These are phyloP conservation scores for Melianthus villosus DNA, from an alignment of 441 rosid species.

Conservation along the genomic window DNA sequence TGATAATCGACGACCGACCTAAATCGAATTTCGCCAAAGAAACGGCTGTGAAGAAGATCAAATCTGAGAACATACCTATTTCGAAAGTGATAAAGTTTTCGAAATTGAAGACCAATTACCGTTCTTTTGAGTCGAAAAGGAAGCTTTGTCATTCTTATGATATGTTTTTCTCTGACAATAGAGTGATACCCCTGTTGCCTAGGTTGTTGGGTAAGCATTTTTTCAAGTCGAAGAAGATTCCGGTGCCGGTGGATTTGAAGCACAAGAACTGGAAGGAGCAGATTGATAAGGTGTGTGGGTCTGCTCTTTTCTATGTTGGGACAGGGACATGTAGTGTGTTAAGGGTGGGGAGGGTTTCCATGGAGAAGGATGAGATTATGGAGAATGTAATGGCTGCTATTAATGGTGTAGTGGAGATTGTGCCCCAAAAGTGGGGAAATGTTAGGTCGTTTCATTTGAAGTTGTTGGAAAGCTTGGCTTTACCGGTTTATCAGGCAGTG, in stretches of 20 bases:
- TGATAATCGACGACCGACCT: constrained; percentile 68
- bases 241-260: constrained; percentile 47
- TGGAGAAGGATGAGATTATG: constrained; percentile 30
- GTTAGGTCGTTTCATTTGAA: constrained; percentile 77
- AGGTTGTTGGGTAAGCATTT: constrained; percentile 78
- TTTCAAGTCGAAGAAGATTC: constrained; percentile 64
- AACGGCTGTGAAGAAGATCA: constrained; percentile 48
- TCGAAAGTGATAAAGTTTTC: constrained; percentile 61
- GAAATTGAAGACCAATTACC: constrained; percentile 43
- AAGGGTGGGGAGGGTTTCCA: constrained; percentile 52
- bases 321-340: constrained; percentile 74
- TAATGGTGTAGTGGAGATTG: constrained; percentile 42
- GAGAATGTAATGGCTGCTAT: constrained; percentile 55
- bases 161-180: constrained; percentile 42
- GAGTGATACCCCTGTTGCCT: constrained; percentile 53
- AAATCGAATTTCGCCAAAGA: constrained; percentile 55
- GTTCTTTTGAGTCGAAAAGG: constrained; percentile 49
- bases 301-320: constrained; percentile 52
- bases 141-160: constrained; percentile 51
- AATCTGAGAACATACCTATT: constrained; percentile 50
- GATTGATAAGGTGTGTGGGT: constrained; percentile 47
- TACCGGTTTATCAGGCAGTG: constrained; percentile 65
- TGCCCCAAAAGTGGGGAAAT: constrained; percentile 66
- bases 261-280: constrained; percentile 90
- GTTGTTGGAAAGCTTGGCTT: constrained; percentile 58